Base-by-base conservation (phyloP, 176 grass and related monocot species). In the Elymus sibiricus region DNA sequence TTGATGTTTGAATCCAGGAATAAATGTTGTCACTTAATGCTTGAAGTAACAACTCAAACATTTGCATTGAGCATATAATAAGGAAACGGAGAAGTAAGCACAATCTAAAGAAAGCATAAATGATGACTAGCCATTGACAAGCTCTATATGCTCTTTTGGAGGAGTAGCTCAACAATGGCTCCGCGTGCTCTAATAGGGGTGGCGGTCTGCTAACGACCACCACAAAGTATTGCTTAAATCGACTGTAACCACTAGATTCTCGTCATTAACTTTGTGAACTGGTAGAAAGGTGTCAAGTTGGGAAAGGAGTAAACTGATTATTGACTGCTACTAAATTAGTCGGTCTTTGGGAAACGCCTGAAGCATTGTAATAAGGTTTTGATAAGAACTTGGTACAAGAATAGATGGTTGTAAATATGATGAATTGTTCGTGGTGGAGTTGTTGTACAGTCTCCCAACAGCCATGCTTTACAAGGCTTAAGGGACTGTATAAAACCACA, bases 151-250 rank as follows among this genome's bases (percentile, higher is more conserved):
- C 29, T 29, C 29, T 39, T 39, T 39, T 39, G 63, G 82, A 85
- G 68, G 55, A 25, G 42, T 42, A 66, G 5, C 40, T 71, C 78
- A 82, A 86, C 49, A 82, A 62, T 31, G 88, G 79, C 0, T 73
- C 86, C 31, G 83, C 84, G 26, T 14, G 12, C 2, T 47, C 44
- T 47, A 11, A 14, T 11, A 47, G 11, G 44, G 12, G 12, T 14
- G 12, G 13, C 14, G 11, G 44, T 11, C 12, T 47, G 44, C 44
- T 11, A 47, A 47, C 44, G 11, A 47, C 44, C 84, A 83, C 73
- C 49, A 79, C 12, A 40, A 7, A 79, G 88, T 86, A 90, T 81
- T 49, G 19, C 62, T 64, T 60, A 44, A 40, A 16, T 14, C 4
- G n/a, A 29, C 42, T 1, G 6, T 11, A 25, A 44, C 38, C 22